Percentiles rank a stretch among this genome's conserved stretches.
Evolutionary conservation across 768 basidiomycete genomes (phyloP).

Genomic region (Suillus cothurnatus): DNA sequence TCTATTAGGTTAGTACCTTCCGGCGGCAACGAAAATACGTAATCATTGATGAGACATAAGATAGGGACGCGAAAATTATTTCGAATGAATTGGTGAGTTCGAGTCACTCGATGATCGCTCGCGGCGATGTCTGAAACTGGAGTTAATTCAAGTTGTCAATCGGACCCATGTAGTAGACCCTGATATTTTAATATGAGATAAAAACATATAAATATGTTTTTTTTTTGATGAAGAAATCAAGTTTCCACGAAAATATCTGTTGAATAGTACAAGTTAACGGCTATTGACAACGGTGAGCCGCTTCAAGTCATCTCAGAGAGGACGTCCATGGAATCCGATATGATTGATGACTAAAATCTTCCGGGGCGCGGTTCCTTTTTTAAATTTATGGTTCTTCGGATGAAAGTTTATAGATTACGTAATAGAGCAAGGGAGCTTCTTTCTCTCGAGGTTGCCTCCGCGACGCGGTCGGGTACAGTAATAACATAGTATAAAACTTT

Average conservation of each 20-base stretch:
- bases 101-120: not conserved
- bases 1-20: not conserved
- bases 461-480: constrained; percentile 19
- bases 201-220: too few species aligned
- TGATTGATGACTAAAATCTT: constrained; percentile 8
- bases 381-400: constrained; percentile 1
- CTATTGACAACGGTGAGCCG: too few species aligned
- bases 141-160: not conserved
- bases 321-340: not conserved
- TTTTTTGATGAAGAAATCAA: too few species aligned
- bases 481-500: constrained; percentile 11
- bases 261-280: too few species aligned
- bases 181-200: constrained; percentile 1
- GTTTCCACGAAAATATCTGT: too few species aligned
- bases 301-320: too few species aligned
- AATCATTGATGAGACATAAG: not conserved
- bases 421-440: constrained; percentile 14
- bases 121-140: not conserved
- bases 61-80: not conserved
- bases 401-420: constrained; percentile 20
- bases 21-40: not conserved
- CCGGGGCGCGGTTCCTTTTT: constrained; percentile 7
- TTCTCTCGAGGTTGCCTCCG: constrained; percentile 24
- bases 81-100: not conserved
- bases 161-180: not conserved